Base-by-base conservation (phyloP, 2,329 filamentous ascomycete genomes). In the Colletotrichum sp. region DNA sequence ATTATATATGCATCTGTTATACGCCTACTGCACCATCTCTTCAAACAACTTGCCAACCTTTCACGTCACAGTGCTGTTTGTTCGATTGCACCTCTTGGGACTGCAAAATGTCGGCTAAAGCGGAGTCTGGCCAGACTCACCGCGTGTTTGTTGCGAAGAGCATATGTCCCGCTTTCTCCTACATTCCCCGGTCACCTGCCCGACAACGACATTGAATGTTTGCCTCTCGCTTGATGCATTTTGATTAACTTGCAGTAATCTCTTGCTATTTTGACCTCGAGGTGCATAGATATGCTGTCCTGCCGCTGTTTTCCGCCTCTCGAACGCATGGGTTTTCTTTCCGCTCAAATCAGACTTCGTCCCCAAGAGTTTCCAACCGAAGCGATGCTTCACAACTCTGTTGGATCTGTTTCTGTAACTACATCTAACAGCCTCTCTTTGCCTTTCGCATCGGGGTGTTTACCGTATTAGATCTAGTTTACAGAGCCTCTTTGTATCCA, bases 11-110 rank as follows among this genome's bases (percentile, higher is more conserved):
- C 10, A 48, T 21, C 10, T 1, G 18, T 0, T 0, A 43, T 43
- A n/a, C 39, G 39, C 39, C 8, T 10, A n/a, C 39, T 10, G 18
- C 5, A 0, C 18, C 39, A 43, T 1, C 9, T 21, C 43, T 13
- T 13, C 10, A 1, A 21, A 48, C 0, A 48, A 48, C 43, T 13
- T 48, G 43, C 3, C n/a, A 7, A 48, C 5, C 0, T 48, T 21
- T 48, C n/a, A n/a, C 18, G 0, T 43, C 0, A 0, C 39, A 12
- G 39, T 43, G 0, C 9, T 13, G 9, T 48, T 2, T 21, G 6
- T 12, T 48, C 18, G n/a, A 1, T 7, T 21, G 18, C 18, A 48
- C 5, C 5, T 48, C n/a, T 48, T 21, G 43, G 1, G 18, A 48
- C 43, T 48, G 43, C n/a, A 48, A 4, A 48, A 48, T 48, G 18